A percentile compares a stretch with the other conserved stretches of the same genome.
These are phyloP conservation scores for Recurvomyces mirabilis DNA, from an alignment of 495 filamentous ascomycete species.

Conservation along the genomic window DNA sequence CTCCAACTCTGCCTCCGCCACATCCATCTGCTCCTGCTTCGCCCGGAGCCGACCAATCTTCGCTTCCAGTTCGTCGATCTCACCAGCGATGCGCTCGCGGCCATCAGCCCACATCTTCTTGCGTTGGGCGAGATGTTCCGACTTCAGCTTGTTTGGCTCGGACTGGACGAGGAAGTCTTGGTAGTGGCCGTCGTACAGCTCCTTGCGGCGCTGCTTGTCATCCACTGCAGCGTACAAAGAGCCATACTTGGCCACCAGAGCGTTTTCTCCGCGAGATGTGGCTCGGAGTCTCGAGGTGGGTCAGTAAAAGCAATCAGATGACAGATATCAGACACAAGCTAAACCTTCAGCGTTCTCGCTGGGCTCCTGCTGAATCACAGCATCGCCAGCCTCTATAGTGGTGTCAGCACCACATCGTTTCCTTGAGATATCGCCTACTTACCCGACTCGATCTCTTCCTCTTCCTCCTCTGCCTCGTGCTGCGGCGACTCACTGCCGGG, in stretches of 20 bases:
- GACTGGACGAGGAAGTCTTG: neutral
- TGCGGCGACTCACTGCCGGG: no score
- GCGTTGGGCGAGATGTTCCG: neutral
- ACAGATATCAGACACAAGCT: no score
- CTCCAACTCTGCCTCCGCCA: neutral
- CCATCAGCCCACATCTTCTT: constrained; percentile 3
- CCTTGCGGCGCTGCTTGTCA: neutral
- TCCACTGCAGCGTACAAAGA: constrained; percentile 3
- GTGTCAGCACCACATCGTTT: no score
- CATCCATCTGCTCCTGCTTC: neutral
- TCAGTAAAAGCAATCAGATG: no score
- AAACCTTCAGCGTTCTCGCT: no score
- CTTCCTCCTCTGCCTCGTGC: no score
- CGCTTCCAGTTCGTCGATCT: neutral
- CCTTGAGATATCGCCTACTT: no score
- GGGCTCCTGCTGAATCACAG: no score
- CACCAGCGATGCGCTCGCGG: neutral
- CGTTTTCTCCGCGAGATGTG: neutral
- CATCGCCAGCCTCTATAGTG: no score
- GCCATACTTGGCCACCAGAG: neutral
- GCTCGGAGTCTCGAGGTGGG: neutral
- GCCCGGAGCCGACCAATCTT: neutral
- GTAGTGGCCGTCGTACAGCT: neutral
- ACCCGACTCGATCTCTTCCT: no score
- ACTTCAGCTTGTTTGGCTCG: neutral